Base-by-base conservation (phyloP, 768 basidiomycete species). In the Termitomyces sp. region DNA sequence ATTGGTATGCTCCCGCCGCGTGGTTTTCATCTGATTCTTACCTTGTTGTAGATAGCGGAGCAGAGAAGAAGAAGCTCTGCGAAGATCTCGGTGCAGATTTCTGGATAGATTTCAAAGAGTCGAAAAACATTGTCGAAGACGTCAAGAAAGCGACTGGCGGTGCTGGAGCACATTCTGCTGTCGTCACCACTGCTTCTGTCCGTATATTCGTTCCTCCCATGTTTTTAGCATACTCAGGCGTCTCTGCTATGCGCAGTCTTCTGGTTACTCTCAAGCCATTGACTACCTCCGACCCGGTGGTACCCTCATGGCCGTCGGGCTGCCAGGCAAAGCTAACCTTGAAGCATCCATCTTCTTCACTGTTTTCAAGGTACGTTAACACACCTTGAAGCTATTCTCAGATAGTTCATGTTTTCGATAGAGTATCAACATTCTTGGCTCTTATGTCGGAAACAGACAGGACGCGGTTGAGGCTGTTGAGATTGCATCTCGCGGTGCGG, bases 381-480 rank as follows among this genome's bases (percentile, higher is more conserved):
- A 18, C 26, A 15, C 44, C 51, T 63, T 4, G 51, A 3, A 58
- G 54, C 33, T 55, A 49, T 42, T 54, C 60, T 15, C 20, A 28
- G 8, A 5, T 15, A 22, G 24, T 24, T 51, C 15, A 44, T 39
- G 34, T 60, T 77, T 54, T 74, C 65, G 39, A 77, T 41, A 74
- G 75, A 78, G 77, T 71, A 80, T 85, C 58, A 80, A 69, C 55
- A 83, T 86, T 58, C 64, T 78, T 51, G 84, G 83, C 15, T 82
- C 79, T 3, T 80, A 78, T 55, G 75, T 79, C 15, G 85, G 90
- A 1, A 92, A 92, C 70, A 82, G 89, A 39, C 91, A 93, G 70
- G 94, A 95, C 66, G 85, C 92, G 3, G 69, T 80, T 10, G 93
- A 96, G 70, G 89, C 94, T 0, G 72, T 95, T 45, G 81, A 83